These are phyloP conservation scores for Cryptosporidium bovis DNA, from an alignment of 169 alveolate species.

Conservation along the genomic window DNA sequence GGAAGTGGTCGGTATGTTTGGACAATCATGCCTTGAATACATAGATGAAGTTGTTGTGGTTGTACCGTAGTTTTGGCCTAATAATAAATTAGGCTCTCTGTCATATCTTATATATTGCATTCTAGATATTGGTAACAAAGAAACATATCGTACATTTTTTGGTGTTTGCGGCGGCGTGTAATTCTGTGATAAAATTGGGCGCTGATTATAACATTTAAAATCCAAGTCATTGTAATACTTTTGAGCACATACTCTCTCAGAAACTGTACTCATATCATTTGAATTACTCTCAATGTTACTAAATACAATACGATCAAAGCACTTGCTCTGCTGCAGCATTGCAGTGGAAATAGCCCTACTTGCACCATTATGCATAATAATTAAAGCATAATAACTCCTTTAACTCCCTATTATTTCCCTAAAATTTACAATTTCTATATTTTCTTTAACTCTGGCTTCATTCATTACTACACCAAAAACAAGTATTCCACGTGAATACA, in stretches of 20 bases:
- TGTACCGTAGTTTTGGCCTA: conserved; percentile 10
- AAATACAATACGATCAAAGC: background rate
- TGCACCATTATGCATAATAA: conserved; percentile 69
- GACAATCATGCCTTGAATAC: conserved; percentile 29
- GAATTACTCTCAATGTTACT: conserved; percentile 8
- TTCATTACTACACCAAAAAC: too few species aligned
- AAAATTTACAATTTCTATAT: background rate
- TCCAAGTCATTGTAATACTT: conserved; percentile 11
- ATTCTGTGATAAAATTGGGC: conserved; percentile 54
- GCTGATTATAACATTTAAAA: conserved; percentile 39
- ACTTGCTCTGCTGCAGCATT: conserved; percentile 46
- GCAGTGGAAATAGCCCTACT: conserved; percentile 19
- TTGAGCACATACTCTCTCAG: background rate
- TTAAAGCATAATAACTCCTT: conserved; percentile 4
- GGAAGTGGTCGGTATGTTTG: conserved; percentile 24
- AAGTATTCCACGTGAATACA: conserved; percentile 60
- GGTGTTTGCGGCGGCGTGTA: conserved; percentile 72
- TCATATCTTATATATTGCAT: conserved; percentile 20
- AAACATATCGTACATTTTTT: conserved; percentile 61
- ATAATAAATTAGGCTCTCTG: conserved; percentile 4
- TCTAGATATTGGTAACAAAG: conserved; percentile 56
- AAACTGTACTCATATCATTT: background rate
- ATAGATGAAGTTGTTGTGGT: conserved; percentile 17
- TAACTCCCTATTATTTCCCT: background rate
- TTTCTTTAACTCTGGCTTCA: background rate